Evolutionary conservation across 805 yeast species (phyloP), one percentile per base, ranked within the genome.

Genomic region (Candida nanaspora): DNA sequence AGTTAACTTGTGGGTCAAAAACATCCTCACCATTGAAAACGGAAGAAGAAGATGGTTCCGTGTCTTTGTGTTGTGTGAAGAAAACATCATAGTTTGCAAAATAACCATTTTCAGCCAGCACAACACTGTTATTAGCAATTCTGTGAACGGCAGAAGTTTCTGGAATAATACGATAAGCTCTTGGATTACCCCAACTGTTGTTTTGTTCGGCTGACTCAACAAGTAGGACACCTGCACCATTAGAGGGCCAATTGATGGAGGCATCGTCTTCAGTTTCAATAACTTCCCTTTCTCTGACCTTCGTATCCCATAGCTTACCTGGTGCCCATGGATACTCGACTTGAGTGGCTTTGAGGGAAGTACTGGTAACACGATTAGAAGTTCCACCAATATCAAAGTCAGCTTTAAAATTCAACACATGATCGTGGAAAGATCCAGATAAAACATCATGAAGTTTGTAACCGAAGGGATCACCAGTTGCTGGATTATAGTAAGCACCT

Each of bases 381-480:
- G 46, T 40, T n/a, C 60, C 60, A 37, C 43, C 60, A 43, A 55
- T 50, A 36, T 55, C 60, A 13, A 55, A 42, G 39, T 55, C 60
- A 23, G 52, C 57, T 44, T 55, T 55, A 16, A 28, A 39, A 35
- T 47, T 54, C 13, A 55, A 16, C 9, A 51, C 57, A 30, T 55
- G 59, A 32, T 55, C 59, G 27, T 55, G 59, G 56, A 55, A 54
- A 18, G 60, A 55, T 29, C 59, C 60, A 6, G 56, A 46, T n/a
- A 55, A 31, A 4, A 49, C 46, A 36, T 55, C 48, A 37, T 47
- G 48, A 33, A 55, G 40, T 35, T 32, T 45, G 41, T 49, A 45
- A 21, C 60, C 60, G 35, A 47, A 55, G 27, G 45, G 45, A 5
- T 46, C 41, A 11, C 42, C 49, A 21, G 47, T 46, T 19, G 47